Base-by-base conservation (phyloP, 371 early-diverging fungal genomes). In the Rhizopus microsporus region DNA sequence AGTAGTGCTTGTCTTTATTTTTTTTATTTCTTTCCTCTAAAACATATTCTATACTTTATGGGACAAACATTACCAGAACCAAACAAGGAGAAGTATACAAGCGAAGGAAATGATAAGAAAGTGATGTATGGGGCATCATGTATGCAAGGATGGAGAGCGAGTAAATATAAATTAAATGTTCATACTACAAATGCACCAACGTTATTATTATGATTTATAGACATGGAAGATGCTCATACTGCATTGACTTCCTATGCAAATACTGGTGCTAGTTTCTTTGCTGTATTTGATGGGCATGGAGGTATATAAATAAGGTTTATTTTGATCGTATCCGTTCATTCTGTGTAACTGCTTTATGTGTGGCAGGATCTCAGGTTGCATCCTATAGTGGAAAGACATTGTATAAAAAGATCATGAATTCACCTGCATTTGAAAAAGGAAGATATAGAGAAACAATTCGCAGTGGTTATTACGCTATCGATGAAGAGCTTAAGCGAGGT, bases 81-180 rank as follows among this genome's bases (percentile, higher is more conserved):
- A 35, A 82, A 95, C 53, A 87, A 82, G 15, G 90, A 86, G 15
- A 98, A 96, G 77, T 83, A 87, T 59, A 85, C 93, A 15, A 75
- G 81, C 10, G 57, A 68, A 23, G 95, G 89, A 44, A 69, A 78
- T 37, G 91, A 93, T 71, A 82, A 88, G 45, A 86, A 92, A 43
- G 80, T 91, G 60, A 74, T 83, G 48, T 97, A 85, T 68, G 98
- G 89, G 35, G 87, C 91, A 31, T 91, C 92, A 17, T 82, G 84
- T 47, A 97, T 97, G 98, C 97, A 98, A 77, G 98, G 98, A 46
- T 98, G 98, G 98, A 81, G 98, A 69, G 85, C 94, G 63, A 90
- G 95, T 95, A 90, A 58, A 51, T 37, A 23, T 23, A 23, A 23
- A 23, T 23, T 23, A 23, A 23, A 23, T 23, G 23, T 23, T 23